phyloP scores from a whole-genome alignment of 371 early-diverging fungal species.

The Lichtheimia ornata region DNA sequence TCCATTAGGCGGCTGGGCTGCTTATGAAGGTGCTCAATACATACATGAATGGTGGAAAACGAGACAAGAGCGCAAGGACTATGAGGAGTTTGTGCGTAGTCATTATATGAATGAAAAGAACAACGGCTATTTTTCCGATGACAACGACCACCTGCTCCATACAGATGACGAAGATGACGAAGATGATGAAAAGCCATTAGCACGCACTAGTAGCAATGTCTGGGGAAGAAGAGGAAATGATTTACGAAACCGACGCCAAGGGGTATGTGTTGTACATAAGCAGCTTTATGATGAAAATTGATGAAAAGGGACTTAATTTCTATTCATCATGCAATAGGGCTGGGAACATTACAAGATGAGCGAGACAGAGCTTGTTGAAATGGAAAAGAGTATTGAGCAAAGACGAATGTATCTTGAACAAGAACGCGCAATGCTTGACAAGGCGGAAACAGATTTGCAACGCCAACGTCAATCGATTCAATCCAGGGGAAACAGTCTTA shows the following conservation, averaged over 20 bases:
- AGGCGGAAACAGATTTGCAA: slow-evolving; percentile 23
- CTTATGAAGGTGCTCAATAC: slow-evolving; percentile 29
- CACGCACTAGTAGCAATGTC: neutral
- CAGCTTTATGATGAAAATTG: too few relatives aligned
- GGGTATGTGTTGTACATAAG: neutral
- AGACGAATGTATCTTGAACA: slow-evolving; percentile 18
- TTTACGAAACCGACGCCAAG: slow-evolving; percentile 7
- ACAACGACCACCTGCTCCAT: neutral
- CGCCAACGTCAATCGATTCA: slow-evolving; percentile 19
- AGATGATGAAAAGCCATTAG: slow-evolving; percentile 25
- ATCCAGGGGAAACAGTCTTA: slow-evolving; percentile 17
- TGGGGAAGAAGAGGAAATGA: slow-evolving; percentile 1
- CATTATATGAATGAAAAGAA: slow-evolving; percentile 24
- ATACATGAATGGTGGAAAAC: slow-evolving; percentile 25
- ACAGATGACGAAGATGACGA: slow-evolving; percentile 19
- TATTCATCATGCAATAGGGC: neutral
- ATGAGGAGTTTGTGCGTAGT: slow-evolving; percentile 31
- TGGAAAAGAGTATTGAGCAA: slow-evolving; percentile 23
- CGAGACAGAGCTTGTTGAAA: slow-evolving; percentile 26
- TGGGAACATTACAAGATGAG: neutral
- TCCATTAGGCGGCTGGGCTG: slow-evolving; percentile 20
- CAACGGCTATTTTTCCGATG: neutral
- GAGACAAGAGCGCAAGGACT: slow-evolving; percentile 28
- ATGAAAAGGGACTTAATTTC: too few relatives aligned
- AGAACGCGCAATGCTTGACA: slow-evolving; percentile 26